Evolutionary conservation across 768 basidiomycete genomes (phyloP).

Genomic region (Mycena polygramma): DNA sequence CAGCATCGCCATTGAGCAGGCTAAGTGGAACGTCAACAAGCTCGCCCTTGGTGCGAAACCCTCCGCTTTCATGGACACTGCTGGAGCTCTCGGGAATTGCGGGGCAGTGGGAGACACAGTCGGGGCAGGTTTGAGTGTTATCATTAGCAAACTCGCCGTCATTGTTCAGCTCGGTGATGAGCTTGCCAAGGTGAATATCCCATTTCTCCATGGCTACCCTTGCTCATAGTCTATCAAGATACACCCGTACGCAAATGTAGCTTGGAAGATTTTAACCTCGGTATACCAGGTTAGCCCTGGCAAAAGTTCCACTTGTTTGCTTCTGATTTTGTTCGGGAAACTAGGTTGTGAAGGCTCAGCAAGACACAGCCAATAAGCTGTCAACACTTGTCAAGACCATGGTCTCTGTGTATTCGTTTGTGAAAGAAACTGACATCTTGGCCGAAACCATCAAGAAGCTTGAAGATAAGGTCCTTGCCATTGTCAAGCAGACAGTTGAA

Average conservation of each 20-base stretch:
- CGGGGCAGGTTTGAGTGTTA: neutral
- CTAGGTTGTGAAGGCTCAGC: neutral
- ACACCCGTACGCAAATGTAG: neutral
- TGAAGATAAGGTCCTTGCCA: neutral
- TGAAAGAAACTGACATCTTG: neutral
- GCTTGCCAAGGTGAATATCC: neutral
- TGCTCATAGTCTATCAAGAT: neutral
- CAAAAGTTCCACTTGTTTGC: too few species aligned
- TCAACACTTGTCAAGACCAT: neutral
- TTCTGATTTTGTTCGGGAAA: too few species aligned
- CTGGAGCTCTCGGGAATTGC: too few species aligned
- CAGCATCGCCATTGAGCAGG: too few species aligned
- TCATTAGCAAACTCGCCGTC: neutral
- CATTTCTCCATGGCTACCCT: neutral
- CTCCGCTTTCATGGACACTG: too few species aligned
- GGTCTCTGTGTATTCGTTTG: neutral
- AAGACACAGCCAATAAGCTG: neutral
- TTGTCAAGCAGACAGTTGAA: conserved; percentile 11
- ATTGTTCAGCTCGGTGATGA: neutral
- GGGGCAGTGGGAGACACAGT: neutral
- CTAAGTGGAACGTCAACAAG: too few species aligned
- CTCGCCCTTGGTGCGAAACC: too few species aligned
- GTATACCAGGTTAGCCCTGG: neutral
- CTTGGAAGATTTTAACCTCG: conserved; percentile 1
- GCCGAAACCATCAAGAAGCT: neutral